phyloP scores from a whole-genome alignment of 768 basidiomycete genomes.

The Sutorius australiensis region DNA sequence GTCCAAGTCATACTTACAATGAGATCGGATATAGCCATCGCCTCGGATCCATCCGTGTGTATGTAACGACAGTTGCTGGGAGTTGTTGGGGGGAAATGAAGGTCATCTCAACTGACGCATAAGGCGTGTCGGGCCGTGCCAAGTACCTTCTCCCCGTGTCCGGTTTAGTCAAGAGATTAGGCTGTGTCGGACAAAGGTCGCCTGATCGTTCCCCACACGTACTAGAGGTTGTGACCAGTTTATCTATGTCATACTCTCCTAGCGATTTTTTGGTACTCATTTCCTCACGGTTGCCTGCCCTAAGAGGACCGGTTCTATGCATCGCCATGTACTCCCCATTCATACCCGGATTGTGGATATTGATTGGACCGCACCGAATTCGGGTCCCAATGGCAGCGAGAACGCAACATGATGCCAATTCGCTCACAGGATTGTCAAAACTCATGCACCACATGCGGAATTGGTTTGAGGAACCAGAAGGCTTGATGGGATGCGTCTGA shows the following conservation, averaged over 20 bases:
- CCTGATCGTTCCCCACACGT: neutral
- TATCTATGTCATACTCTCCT: neutral
- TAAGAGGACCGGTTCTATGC: neutral
- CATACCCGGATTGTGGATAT: neutral
- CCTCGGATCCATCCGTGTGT: slow-evolving; percentile 32
- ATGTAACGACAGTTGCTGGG: slow-evolving; percentile 15
- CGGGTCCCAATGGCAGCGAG: neutral
- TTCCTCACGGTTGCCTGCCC: neutral
- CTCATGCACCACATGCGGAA: neutral
- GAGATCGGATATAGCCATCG: slow-evolving; percentile 22
- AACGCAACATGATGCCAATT: neutral
- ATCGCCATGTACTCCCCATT: neutral
- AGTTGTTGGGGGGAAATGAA: neutral
- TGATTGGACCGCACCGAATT: neutral
- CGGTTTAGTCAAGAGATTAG: neutral
- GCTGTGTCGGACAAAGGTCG: neutral
- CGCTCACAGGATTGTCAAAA: neutral
- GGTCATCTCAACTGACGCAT: neutral
- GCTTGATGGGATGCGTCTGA: neutral
- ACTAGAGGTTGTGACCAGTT: neutral
- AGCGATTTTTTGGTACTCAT: neutral
- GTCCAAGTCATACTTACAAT: slow-evolving; percentile 3
- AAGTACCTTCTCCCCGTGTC: neutral
- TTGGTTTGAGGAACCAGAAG: neutral
- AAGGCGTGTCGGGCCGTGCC: neutral